Evolutionary conservation across 2,329 filamentous ascomycete species (phyloP).

Genomic region (Phoma sp.): DNA sequence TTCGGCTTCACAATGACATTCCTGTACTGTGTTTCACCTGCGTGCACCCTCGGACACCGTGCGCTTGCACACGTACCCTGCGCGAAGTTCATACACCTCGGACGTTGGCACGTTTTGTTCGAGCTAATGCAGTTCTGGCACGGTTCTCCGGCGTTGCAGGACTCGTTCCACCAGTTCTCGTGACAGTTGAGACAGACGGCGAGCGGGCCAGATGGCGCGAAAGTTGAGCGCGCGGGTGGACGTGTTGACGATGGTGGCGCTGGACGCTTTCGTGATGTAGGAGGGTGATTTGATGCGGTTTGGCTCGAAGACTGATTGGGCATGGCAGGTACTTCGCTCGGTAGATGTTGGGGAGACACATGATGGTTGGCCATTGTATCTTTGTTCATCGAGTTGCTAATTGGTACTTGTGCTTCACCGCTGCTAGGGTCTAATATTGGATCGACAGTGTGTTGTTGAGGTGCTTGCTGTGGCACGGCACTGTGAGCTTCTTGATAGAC

Average conservation of each 20-base stretch:
- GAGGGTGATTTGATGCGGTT: too few species aligned
- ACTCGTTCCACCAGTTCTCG: slow-evolving; percentile 14
- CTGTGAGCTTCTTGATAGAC: background rate
- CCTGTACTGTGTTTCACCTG: background rate
- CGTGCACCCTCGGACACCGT: slow-evolving; percentile 4
- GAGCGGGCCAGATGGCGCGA: background rate
- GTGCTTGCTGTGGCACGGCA: background rate
- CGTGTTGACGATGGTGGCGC: background rate
- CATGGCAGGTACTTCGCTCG: background rate
- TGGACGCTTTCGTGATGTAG: background rate
- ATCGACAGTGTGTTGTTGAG: background rate
- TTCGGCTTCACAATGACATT: slow-evolving; percentile 4
- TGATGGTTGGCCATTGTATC: background rate
- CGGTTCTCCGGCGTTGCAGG: slow-evolving; percentile 10
- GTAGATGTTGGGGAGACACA: background rate
- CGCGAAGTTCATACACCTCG: background rate
- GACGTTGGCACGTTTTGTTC: background rate
- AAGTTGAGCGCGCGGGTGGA: background rate
- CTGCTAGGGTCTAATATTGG: background rate
- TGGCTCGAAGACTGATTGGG: background rate
- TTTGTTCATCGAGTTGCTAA: background rate
- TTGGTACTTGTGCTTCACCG: background rate
- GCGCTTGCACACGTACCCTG: background rate
- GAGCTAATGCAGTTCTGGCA: slow-evolving; percentile 9
- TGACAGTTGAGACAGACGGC: slow-evolving; percentile 14